These are phyloP conservation scores for Phytophthora idaei DNA, from an alignment of 352 stramenopile genomes.

Conservation along the genomic window DNA sequence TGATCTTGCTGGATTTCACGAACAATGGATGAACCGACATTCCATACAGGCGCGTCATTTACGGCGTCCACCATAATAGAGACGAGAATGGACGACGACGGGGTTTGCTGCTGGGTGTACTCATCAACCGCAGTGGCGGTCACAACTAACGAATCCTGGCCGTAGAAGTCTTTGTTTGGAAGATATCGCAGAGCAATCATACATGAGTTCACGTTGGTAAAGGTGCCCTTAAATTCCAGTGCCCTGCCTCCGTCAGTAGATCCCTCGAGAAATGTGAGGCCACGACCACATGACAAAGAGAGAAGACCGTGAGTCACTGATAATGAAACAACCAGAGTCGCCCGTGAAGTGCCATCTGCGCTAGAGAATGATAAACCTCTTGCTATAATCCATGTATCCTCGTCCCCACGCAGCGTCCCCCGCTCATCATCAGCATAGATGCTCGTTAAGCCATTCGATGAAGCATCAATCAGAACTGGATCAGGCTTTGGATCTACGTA, in stretches of 20 bases:
- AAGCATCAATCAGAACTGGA: slow-evolving; percentile 31
- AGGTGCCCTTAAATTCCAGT: slow-evolving; percentile 42
- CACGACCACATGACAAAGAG: slow-evolving; percentile 13
- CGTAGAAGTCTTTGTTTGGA: slow-evolving; percentile 46
- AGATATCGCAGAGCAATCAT: slow-evolving; percentile 50
- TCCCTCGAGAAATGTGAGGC: slow-evolving; percentile 35
- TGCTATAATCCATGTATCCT: slow-evolving; percentile 47
- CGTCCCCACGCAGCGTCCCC: slow-evolving; percentile 48
- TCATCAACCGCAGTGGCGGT: slow-evolving; percentile 48
- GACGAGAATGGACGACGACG: slow-evolving; percentile 32
- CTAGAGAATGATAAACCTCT: slow-evolving; percentile 47
- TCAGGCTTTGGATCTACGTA: slow-evolving; percentile 43
- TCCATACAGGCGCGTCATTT: slow-evolving; percentile 71
- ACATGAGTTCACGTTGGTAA: slow-evolving; percentile 49
- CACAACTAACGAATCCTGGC: slow-evolving; percentile 50
- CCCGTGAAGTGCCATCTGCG: slow-evolving; percentile 46
- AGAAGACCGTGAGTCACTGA: slow-evolving; percentile 36
- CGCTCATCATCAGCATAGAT: slow-evolving; percentile 26
- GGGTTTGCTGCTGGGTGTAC: slow-evolving; percentile 45
- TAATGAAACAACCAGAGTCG: slow-evolving; percentile 40
- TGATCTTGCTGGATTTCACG: slow-evolving; percentile 31
- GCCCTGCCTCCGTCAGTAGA: slow-evolving; percentile 8
- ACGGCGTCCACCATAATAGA: slow-evolving; percentile 48
- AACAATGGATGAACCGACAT: slow-evolving; percentile 25
- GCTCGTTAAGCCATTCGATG: slow-evolving; percentile 39